Conservation (phyloP, 2,329 filamentous ascomycete genomes). For the Exophiala dermatitidis region DNA sequence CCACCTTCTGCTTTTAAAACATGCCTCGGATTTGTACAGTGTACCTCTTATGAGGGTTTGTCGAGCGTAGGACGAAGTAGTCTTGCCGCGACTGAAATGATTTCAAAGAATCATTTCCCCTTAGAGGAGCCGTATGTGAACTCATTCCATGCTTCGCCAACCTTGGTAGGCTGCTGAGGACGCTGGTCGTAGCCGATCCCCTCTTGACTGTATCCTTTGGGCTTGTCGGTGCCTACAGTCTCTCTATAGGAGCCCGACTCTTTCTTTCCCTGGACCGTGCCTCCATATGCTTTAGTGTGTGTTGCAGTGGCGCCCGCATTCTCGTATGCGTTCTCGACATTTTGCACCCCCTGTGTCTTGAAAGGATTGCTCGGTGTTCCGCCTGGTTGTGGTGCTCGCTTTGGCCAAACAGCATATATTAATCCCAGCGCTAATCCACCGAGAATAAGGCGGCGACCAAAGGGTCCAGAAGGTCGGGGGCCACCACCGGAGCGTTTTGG, state of each 20-base stretch:
- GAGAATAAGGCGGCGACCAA: slow-evolving; percentile 8
- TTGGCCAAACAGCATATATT: slow-evolving; percentile 10
- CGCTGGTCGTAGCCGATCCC: slow-evolving; percentile 22
- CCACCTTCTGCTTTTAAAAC: too few species aligned
- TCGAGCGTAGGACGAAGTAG: not conserved
- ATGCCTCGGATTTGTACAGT: too few species aligned
- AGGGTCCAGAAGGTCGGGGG: not conserved
- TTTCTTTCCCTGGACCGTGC: slow-evolving; percentile 21
- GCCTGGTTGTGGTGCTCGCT: slow-evolving; percentile 7
- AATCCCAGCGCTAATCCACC: slow-evolving; percentile 9
- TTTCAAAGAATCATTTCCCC: slow-evolving; percentile 12
- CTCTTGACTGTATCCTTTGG: slow-evolving; percentile 9
- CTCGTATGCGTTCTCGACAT: slow-evolving; percentile 24
- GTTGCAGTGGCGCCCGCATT: slow-evolving; percentile 24
- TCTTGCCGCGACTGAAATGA: slow-evolving; percentile 25
- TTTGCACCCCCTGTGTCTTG: slow-evolving; percentile 20
- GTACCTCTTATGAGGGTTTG: not conserved
- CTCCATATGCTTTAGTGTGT: slow-evolving; percentile 24
- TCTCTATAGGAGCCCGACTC: slow-evolving; percentile 13
- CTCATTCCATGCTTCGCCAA: slow-evolving; percentile 15
- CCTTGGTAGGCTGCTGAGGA: not conserved
- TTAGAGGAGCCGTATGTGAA: slow-evolving; percentile 16
- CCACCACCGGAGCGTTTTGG: not conserved
- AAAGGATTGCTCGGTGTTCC: slow-evolving; percentile 7
- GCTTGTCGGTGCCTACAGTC: slow-evolving; percentile 8